Evolutionary conservation across 768 basidiomycete species (phyloP).

Genomic region (Daedalea quercina): DNA sequence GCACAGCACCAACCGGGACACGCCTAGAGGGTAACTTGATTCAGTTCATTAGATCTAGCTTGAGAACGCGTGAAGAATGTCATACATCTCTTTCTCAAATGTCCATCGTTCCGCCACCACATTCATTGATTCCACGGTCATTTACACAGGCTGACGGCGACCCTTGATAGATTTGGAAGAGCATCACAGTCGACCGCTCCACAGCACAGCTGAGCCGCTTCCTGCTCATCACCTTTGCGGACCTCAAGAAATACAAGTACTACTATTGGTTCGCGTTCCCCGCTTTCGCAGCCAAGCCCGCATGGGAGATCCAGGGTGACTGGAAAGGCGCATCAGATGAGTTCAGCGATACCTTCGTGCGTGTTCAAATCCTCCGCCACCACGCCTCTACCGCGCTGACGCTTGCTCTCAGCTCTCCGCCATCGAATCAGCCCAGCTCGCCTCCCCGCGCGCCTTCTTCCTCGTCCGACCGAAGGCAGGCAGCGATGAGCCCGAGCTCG

Average conservation of each 20-base stretch:
- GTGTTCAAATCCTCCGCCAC: constrained; percentile 7
- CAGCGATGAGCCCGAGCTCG: constrained; percentile 33
- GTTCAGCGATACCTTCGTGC: constrained; percentile 37
- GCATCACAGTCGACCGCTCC: constrained; percentile 45
- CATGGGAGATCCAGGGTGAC: constrained; percentile 77
- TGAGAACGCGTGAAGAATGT: too few relatives aligned
- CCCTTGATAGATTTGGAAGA: constrained; percentile 58
- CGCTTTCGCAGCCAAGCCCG: constrained; percentile 81
- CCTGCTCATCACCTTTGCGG: constrained; percentile 88
- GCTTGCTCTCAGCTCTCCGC: constrained; percentile 36
- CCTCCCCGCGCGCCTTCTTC: constrained; percentile 49
- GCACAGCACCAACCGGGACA: too few relatives aligned
- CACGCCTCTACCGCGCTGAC: too few relatives aligned
- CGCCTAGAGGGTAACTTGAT: too few relatives aligned
- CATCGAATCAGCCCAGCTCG: constrained; percentile 44
- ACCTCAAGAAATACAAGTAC: constrained; percentile 97
- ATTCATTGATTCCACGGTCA: too few relatives aligned
- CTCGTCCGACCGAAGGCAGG: constrained; percentile 37
- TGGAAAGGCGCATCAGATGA: constrained; percentile 46
- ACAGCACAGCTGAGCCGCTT: constrained; percentile 64
- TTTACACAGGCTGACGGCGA: neutral
- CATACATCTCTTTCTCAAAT: too few relatives aligned
- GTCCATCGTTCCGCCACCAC: too few relatives aligned
- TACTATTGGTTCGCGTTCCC: constrained; percentile 99
- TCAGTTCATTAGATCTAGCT: too few relatives aligned